These are phyloP conservation scores for Pseudevernia furfuracea DNA, from an alignment of 495 filamentous ascomycete species.

Conservation along the genomic window DNA sequence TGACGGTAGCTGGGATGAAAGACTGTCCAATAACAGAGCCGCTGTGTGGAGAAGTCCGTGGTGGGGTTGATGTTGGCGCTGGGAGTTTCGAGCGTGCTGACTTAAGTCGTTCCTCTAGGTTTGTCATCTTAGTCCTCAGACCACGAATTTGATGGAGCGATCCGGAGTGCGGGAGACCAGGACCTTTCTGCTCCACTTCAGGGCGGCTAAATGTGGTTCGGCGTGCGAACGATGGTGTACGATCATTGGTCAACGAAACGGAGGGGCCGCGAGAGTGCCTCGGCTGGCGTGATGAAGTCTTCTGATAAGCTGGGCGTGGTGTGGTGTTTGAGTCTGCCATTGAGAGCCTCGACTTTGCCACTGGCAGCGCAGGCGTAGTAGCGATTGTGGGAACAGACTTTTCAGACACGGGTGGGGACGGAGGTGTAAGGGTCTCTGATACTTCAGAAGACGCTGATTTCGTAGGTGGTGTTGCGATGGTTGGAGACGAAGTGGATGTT, in stretches of 20 bases:
- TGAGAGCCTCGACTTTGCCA: conserved; percentile 35
- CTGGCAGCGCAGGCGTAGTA: conserved; percentile 30
- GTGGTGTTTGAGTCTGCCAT: conserved; percentile 42
- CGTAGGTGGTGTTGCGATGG: conserved; percentile 63
- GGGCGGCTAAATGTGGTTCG: conserved; percentile 36
- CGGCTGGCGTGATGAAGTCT: conserved; percentile 28
- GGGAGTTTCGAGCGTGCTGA: conserved; percentile 90
- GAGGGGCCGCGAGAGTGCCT: conserved; percentile 48
- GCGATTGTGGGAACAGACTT: conserved; percentile 38
- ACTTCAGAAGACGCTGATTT: conserved; percentile 59
- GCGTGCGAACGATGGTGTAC: conserved; percentile 36
- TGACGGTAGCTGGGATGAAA: conserved; percentile 64
- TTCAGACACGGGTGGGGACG: conserved; percentile 55
- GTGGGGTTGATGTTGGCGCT: conserved; percentile 67
- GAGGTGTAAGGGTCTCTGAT: conserved; percentile 67
- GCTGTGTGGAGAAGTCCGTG: conserved; percentile 66
- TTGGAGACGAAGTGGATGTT: conserved; percentile 61
- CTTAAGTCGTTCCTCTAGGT: conserved; percentile 85
- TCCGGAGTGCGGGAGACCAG: conserved; percentile 62
- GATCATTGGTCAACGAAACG: conserved; percentile 40
- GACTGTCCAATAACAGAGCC: conserved; percentile 46
- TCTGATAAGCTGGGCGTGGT: conserved; percentile 37
- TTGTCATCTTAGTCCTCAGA: conserved; percentile 93
- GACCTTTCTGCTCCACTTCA: conserved; percentile 28
- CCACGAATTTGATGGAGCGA: conserved; percentile 89